phyloP scores from a whole-genome alignment of 2,329 filamentous ascomycete genomes.

The Fusarium secorum region DNA sequence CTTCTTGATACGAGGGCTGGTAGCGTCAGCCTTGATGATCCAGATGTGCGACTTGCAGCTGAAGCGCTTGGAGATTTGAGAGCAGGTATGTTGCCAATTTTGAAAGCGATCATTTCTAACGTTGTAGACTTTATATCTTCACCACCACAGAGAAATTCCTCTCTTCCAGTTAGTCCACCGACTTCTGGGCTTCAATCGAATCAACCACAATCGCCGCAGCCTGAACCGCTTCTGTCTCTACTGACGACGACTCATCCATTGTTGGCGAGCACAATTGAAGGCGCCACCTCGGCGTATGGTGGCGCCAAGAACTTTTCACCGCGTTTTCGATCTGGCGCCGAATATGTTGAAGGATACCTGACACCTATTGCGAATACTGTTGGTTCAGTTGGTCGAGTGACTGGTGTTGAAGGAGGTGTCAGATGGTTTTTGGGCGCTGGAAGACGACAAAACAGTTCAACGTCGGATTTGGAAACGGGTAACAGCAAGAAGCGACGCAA shows the following conservation, averaged over 20 bases:
- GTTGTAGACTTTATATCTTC: slow-evolving; percentile 71
- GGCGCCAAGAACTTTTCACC: slow-evolving; percentile 91
- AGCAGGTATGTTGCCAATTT: slow-evolving; percentile 60
- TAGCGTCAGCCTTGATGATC: slow-evolving; percentile 69
- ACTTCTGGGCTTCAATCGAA: slow-evolving; percentile 43
- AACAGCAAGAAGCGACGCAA: slow-evolving; percentile 66
- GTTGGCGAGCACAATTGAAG: slow-evolving; percentile 83
- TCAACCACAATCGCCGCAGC: slow-evolving; percentile 57
- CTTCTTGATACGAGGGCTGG: slow-evolving; percentile 54
- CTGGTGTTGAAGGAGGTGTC: slow-evolving; percentile 86
- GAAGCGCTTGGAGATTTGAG: slow-evolving; percentile 78
- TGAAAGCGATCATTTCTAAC: slow-evolving; percentile 18
- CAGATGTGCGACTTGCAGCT: slow-evolving; percentile 74
- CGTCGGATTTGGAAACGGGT: slow-evolving; percentile 57
- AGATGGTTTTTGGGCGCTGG: slow-evolving; percentile 79
- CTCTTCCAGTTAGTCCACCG: slow-evolving; percentile 50
- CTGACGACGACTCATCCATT: slow-evolving; percentile 89
- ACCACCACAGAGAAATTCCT: slow-evolving; percentile 57
- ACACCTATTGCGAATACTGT: slow-evolving; percentile 88
- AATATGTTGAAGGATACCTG: slow-evolving; percentile 89
- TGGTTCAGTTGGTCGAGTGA: slow-evolving; percentile 81
- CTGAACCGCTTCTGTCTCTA: slow-evolving; percentile 84
- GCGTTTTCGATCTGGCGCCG: slow-evolving; percentile 85
- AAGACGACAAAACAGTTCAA: slow-evolving; percentile 58
- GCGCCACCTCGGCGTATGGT: slow-evolving; percentile 84